Conservation (phyloP, 1,284 basidiomycete genomes). For the Microbotryomycetes sp. region DNA sequence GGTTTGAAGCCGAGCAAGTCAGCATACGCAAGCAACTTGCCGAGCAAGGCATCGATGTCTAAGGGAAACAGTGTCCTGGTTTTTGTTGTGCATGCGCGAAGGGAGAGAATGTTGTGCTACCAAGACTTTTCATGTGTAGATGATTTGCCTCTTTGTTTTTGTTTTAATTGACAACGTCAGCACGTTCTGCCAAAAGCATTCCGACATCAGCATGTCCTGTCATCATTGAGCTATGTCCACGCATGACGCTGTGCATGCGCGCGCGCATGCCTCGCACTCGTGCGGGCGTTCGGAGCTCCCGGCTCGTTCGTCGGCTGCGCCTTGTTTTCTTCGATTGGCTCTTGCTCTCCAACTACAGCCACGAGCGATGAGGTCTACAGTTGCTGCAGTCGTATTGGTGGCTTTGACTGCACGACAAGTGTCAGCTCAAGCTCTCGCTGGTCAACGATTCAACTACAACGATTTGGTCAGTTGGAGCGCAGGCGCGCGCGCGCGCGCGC, state of each 20-base stretch:
- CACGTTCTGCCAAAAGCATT: too few relatives aligned
- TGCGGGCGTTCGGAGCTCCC: not conserved
- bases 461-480: conserved; percentile 12
- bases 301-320: too few relatives aligned
- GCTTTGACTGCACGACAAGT: not conserved
- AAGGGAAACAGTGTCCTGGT: not conserved
- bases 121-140: too few relatives aligned
- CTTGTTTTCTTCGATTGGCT: not conserved
- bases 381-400: not conserved
- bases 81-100: not conserved
- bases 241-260: not conserved
- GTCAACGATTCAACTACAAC: conserved; percentile 29
- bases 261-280: not conserved
- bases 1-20: conserved; percentile 1
- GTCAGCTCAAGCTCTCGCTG: conserved; percentile 12
- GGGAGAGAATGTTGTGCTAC: too few relatives aligned
- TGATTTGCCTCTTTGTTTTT: too few relatives aligned
- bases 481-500: not conserved
- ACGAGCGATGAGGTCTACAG: not conserved
- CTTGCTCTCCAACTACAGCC: too few relatives aligned
- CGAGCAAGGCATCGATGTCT: not conserved
- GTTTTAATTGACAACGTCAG: too few relatives aligned
- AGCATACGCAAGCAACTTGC: not conserved
- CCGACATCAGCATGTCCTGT: too few relatives aligned
- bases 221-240: too few relatives aligned